Conservation (phyloP, 73 alveolate genomes). For the Breviolum minutum region DNA sequence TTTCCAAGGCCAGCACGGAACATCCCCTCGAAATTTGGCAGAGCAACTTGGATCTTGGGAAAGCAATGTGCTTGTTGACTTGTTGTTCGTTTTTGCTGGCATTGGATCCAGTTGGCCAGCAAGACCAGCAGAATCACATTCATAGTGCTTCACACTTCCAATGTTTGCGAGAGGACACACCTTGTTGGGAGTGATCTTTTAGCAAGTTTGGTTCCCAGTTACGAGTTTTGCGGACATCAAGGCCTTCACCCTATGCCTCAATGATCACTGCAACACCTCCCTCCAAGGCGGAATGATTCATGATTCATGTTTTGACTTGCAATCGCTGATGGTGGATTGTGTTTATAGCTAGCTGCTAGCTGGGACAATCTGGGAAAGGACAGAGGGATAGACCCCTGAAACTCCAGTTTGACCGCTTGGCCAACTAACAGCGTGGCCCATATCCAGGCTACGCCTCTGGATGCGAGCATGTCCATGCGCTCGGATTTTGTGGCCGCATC, state of each 20-base stretch:
- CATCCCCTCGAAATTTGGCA: neutral
- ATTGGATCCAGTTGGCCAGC: no score
- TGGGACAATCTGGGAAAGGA: no score
- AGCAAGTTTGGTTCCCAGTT: neutral
- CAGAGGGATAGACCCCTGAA: no score
- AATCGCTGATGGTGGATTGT: no score
- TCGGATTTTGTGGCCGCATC: slow-evolving; percentile 53
- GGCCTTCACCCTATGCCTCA: neutral
- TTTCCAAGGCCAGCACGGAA: slow-evolving; percentile 17
- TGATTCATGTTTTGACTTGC: neutral
- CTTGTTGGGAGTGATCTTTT: no score
- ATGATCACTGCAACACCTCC: neutral
- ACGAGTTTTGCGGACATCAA: neutral
- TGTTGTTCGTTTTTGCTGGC: no score
- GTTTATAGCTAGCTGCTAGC: no score
- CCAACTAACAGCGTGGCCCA: neutral
- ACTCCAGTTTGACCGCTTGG: neutral
- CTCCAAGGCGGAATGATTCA: neutral
- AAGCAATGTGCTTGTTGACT: neutral
- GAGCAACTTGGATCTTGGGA: slow-evolving; percentile 13
- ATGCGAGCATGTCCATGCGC: slow-evolving; percentile 59
- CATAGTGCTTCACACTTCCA: no score
- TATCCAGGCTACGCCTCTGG: slow-evolving; percentile 40
- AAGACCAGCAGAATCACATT: no score
- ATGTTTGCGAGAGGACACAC: no score